These are phyloP conservation scores for Trichoderma lentiforme DNA, from an alignment of 2,329 filamentous ascomycete genomes.

Conservation along the genomic window DNA sequence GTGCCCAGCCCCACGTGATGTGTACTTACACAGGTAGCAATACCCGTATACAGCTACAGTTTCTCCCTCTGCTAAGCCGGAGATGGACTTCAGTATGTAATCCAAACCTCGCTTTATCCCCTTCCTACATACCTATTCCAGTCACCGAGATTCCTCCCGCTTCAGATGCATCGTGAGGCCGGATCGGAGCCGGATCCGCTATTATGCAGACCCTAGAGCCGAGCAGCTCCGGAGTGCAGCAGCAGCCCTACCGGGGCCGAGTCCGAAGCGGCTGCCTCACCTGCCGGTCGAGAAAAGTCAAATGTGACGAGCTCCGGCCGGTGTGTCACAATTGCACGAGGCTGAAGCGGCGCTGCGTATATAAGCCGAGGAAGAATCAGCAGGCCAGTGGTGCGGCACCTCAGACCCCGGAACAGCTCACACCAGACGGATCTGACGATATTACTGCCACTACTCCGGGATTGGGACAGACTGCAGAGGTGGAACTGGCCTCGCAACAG, in stretches of 20 bases:
- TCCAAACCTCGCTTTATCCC: neutral
- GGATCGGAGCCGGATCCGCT: neutral
- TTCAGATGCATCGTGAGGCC: neutral
- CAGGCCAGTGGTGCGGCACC: neutral
- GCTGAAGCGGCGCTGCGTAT: constrained; percentile 20
- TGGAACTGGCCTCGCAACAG: neutral
- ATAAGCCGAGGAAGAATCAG: constrained; percentile 16
- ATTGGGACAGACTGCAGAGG: neutral
- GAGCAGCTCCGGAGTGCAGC: neutral
- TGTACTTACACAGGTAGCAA: neutral
- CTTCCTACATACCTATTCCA: neutral
- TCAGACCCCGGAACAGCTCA: neutral
- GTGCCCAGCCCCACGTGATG: neutral
- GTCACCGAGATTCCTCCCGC: neutral
- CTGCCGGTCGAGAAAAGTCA: constrained; percentile 24
- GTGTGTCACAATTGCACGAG: constrained; percentile 21
- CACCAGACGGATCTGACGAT: neutral
- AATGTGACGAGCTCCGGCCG: constrained; percentile 22
- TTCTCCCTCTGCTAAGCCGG: neutral
- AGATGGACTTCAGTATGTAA: neutral
- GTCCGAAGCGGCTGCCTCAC: constrained; percentile 25
- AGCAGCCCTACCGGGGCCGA: constrained; percentile 22
- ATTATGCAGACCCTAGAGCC: neutral
- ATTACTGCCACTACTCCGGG: neutral
- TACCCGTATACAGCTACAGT: neutral